phyloP scores from a whole-genome alignment of 1,139 yeast species.

The Suhomyces terraborum region DNA sequence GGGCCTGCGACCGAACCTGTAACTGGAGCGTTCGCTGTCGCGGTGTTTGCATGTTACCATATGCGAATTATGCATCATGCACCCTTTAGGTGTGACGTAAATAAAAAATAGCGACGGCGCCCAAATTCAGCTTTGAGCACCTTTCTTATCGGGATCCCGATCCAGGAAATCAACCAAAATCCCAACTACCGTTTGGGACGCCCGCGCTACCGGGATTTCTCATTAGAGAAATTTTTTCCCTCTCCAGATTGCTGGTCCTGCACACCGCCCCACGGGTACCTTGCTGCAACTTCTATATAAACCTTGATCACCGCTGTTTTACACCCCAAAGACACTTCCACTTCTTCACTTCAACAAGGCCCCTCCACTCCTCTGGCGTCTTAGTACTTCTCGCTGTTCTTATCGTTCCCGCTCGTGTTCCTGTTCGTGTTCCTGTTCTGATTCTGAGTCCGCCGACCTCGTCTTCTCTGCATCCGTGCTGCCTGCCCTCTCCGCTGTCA shows the following conservation, averaged over 20 bases:
- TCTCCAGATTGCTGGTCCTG: constrained; percentile 9
- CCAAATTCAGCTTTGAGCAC: no score
- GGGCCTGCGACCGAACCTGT: no score
- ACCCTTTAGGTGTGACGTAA: constrained; percentile 1
- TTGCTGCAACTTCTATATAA: constrained; percentile 14
- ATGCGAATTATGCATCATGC: neutral
- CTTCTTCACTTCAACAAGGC: neutral
- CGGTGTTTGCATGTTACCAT: neutral
- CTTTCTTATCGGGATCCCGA: no score
- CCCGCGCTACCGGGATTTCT: constrained; percentile 8
- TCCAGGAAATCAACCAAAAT: no score
- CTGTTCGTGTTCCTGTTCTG: no score
- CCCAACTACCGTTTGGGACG: no score
- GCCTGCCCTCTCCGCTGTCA: neutral
- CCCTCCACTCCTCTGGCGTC: neutral
- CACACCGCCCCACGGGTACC: constrained; percentile 4
- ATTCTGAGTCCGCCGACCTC: no score
- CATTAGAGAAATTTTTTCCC: constrained; percentile 1
- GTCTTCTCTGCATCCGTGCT: neutral
- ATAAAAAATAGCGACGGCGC: constrained; percentile 1
- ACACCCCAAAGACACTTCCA: neutral
- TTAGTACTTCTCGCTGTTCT: neutral
- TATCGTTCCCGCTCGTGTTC: no score
- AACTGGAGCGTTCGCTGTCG: no score
- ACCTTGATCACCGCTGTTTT: constrained; percentile 11